A percentile compares a stretch with the other conserved stretches of the same genome.
These are phyloP conservation scores for Ophiosphaerella narmari DNA, from an alignment of 2,329 filamentous ascomycete species.

Conservation along the genomic window DNA sequence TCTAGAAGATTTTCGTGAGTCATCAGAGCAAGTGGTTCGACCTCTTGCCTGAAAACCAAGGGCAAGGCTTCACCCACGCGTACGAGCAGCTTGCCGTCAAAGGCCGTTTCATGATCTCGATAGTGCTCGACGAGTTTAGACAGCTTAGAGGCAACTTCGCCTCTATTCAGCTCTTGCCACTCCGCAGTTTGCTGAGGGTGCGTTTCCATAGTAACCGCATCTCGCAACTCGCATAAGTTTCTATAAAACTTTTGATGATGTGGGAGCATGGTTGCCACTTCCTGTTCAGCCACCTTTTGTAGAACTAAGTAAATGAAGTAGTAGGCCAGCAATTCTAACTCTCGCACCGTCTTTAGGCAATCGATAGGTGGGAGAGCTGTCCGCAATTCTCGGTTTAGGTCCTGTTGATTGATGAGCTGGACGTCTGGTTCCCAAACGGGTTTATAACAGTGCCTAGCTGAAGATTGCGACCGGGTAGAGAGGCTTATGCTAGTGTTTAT, in stretches of 20 bases:
- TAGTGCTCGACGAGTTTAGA: constrained; percentile 10
- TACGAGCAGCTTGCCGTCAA: constrained; percentile 18
- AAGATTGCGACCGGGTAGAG: neutral
- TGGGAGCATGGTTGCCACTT: constrained; percentile 10
- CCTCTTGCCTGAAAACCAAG: constrained; percentile 13
- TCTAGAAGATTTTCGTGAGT: constrained; percentile 19
- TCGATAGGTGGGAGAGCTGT: constrained; percentile 8
- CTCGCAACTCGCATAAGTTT: constrained; percentile 8
- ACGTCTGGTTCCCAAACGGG: constrained; percentile 17
- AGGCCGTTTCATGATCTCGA: constrained; percentile 11
- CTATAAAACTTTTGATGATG: constrained; percentile 16
- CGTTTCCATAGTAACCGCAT: constrained; percentile 2
- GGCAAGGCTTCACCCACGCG: constrained; percentile 15
- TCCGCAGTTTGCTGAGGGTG: constrained; percentile 19
- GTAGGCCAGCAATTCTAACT: constrained; percentile 16
- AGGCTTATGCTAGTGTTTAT: constrained; percentile 2
- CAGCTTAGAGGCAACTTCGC: constrained; percentile 7
- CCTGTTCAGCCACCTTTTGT: constrained; percentile 2
- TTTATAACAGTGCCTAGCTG: constrained; percentile 12
- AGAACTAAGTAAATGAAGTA: constrained; percentile 14
- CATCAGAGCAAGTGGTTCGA: constrained; percentile 18
- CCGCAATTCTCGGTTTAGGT: constrained; percentile 11
- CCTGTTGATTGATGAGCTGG: constrained; percentile 15
- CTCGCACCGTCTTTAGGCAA: constrained; percentile 9
- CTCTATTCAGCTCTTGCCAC: constrained; percentile 10